phyloP scores from a whole-genome alignment of 257 asterid genomes.

The Solanum ahanhuiri region DNA sequence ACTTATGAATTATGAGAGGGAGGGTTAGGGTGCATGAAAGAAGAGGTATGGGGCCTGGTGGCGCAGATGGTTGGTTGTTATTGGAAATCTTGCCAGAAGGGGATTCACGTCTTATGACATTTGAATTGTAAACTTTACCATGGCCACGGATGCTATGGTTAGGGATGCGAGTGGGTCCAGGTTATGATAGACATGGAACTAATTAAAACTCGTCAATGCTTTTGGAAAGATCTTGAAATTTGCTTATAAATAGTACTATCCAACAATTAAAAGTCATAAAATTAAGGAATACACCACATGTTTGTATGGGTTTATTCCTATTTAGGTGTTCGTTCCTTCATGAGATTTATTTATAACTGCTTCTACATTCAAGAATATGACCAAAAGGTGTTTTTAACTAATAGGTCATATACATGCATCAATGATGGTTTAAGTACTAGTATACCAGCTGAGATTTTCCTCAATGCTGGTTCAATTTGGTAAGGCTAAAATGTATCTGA shows the following conservation, averaged over 20 bases:
- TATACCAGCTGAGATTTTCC: not conserved
- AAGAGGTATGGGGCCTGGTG: not conserved
- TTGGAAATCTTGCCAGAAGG: not conserved
- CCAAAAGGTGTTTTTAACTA: not conserved
- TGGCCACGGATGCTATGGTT: not conserved
- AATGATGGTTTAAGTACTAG: not conserved
- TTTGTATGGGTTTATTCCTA: not conserved
- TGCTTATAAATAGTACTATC: not conserved
- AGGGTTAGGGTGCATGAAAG: not conserved
- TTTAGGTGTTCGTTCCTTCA: not conserved
- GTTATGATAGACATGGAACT: not conserved
- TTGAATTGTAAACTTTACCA: not conserved
- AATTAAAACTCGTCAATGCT: not conserved
- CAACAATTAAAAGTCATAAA: not conserved
- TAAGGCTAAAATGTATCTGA: not conserved
- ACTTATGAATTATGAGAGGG: not conserved
- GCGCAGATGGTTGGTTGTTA: not conserved
- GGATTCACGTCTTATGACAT: not conserved
- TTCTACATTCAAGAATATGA: not conserved
- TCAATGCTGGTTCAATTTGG: not conserved
- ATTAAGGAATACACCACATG: not conserved
- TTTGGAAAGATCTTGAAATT: not conserved
- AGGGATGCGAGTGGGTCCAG: not conserved
- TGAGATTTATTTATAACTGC: not conserved
- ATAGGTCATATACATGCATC: not conserved